Base-by-base conservation (phyloP, 2,329 filamentous ascomycete genomes). In the Karstenula rhodostoma region DNA sequence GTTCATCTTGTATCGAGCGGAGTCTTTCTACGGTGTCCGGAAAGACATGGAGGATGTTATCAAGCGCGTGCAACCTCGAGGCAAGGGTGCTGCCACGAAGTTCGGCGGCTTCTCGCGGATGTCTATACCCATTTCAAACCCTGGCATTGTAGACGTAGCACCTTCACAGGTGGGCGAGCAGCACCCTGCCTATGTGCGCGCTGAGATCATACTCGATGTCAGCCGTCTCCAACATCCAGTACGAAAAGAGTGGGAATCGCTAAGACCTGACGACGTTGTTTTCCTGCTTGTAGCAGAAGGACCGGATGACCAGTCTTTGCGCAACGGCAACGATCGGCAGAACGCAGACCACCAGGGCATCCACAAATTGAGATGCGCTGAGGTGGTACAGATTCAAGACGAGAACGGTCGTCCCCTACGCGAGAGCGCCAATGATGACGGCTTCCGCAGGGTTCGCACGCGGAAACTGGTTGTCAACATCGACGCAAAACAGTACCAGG, bases 21-120 rank as follows among this genome's bases (percentile, higher is more conserved):
- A 99, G 77, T 87, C 94, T 0, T 97, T 98, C 75, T 98, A 96
- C 76, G 92, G 93, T 61, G 94, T 99, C 61, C 88, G 93, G 48
- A 94, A 93, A 72, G 93, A 99, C 74, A 88, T 99, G 59, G 93
- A 97, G 74, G 87, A 92, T 50, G 88, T 90, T 7, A 75, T 98
- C 53, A 91, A 91, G 72, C 89, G 93, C 48, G 80, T 99, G 61
- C 88, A 90, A 66, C 94, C 94, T 23, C 85, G 84, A 60, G 85
- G 85, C 43, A 83, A 86, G 40, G 90, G 89, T n/a, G 86, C 88
- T 64, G 89, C 86, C 42, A 79, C 84, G 0, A 83, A 81, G 5
- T 98, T 98, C 73, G 84, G 90, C 13, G 94, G 95, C 0, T 93
- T 92, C 69, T 96, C 94, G 2, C 93, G 89, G 70, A 97, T 98